phyloP scores from a whole-genome alignment of 768 basidiomycete genomes.

The Roridomyces roridus region DNA sequence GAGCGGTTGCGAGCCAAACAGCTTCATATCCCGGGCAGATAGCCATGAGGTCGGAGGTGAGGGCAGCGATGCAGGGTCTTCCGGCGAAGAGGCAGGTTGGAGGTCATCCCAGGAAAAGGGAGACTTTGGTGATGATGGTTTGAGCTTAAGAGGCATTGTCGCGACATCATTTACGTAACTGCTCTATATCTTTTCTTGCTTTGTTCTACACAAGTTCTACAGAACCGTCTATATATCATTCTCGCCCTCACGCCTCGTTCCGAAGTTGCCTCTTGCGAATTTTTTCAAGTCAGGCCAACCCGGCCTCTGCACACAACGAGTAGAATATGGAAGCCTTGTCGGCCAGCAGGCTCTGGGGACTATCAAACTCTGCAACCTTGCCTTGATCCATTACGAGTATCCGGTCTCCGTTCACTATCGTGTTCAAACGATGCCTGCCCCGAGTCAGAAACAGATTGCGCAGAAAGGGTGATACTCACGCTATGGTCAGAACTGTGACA shows the following conservation, averaged over 20 bases:
- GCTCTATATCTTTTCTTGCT: no score
- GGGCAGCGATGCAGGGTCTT: slow-evolving; percentile 50
- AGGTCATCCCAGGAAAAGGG: slow-evolving; percentile 71
- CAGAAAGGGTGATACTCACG: slow-evolving; percentile 51
- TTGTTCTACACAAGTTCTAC: no score
- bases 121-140: slow-evolving; percentile 49
- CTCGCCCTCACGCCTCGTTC: no score
- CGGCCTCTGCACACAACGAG: slow-evolving; percentile 70
- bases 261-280: no score
- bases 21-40: slow-evolving; percentile 85
- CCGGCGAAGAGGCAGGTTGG: slow-evolving; percentile 42
- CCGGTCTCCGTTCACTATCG: slow-evolving; percentile 81
- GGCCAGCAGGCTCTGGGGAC: slow-evolving; percentile 68
- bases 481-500: slow-evolving; percentile 87
- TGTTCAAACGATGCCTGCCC: slow-evolving; percentile 77
- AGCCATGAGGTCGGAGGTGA: slow-evolving; percentile 89
- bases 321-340: slow-evolving; percentile 64
- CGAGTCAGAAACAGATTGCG: slow-evolving; percentile 1
- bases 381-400: slow-evolving; percentile 86
- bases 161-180: neutral
- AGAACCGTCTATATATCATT: no score
- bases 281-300: slow-evolving; percentile 36
- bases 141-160: slow-evolving; percentile 53
- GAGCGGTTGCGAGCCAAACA: slow-evolving; percentile 82
- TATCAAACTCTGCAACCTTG: slow-evolving; percentile 82